Evolutionary conservation across 768 basidiomycete genomes (phyloP).

Genomic region (Tulasnella sp.): DNA sequence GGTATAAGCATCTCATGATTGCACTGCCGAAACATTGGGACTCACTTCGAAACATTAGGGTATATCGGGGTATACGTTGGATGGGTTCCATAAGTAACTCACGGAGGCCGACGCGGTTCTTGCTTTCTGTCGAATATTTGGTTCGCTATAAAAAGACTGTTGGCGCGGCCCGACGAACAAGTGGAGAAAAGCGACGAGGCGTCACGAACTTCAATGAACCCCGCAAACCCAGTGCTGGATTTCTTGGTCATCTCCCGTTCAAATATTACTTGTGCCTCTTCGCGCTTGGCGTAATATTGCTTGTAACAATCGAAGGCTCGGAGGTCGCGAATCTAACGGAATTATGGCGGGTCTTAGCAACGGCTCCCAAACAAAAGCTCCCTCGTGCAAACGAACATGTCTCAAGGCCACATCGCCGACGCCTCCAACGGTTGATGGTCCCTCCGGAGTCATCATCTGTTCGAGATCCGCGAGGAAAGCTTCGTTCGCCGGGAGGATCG

Average conservation of each 20-base stretch:
- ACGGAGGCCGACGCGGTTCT: conserved; percentile 78
- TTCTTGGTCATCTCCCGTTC: conserved; percentile 77
- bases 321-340: conserved; percentile 61
- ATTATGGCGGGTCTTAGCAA: not conserved
- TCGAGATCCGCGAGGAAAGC: conserved; percentile 81
- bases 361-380: not conserved
- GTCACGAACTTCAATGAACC: conserved; percentile 76
- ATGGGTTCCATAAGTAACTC: conserved; percentile 96
- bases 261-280: conserved; percentile 86
- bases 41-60: conserved; percentile 71
- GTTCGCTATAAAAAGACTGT: conserved; percentile 55
- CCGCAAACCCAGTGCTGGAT: conserved; percentile 68
- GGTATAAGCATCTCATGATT: not conserved
- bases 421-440: conserved; percentile 52
- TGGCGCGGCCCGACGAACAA: conserved; percentile 16
- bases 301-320: conserved; percentile 87
- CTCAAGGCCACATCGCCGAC: conserved; percentile 81
- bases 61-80: conserved; percentile 92
- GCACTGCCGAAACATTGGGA: not conserved
- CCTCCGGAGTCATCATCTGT: conserved; percentile 64
- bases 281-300: conserved; percentile 86
- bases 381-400: conserved; percentile 48
- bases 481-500: conserved; percentile 82
- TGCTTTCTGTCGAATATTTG: conserved; percentile 74
- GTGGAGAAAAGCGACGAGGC: conserved; percentile 25